These are phyloP conservation scores for Beauveria sp. DNA, from an alignment of 2,329 filamentous ascomycete species.

Conservation along the genomic window DNA sequence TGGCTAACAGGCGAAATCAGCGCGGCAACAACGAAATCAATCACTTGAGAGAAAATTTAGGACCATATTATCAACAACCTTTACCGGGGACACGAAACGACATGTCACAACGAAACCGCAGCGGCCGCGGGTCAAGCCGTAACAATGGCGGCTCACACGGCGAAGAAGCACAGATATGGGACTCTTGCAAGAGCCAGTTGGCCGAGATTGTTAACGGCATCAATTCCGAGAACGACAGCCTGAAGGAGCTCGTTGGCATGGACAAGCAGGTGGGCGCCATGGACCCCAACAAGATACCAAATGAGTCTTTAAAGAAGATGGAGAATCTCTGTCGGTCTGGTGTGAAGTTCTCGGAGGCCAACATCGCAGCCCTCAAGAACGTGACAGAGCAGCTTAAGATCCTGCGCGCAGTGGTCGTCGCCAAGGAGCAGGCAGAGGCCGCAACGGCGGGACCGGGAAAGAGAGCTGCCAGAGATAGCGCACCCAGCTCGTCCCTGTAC, in stretches of 20 bases:
- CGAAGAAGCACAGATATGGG: slow-evolving; percentile 37
- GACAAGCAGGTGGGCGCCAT: slow-evolving; percentile 34
- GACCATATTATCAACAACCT: slow-evolving; percentile 9
- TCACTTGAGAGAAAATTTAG: slow-evolving; percentile 10
- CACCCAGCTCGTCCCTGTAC: slow-evolving; percentile 29
- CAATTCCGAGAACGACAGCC: slow-evolving; percentile 35
- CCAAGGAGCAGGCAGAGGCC: slow-evolving; percentile 34
- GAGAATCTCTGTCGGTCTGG: slow-evolving; percentile 35
- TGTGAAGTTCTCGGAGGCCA: slow-evolving; percentile 33
- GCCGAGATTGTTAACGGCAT: slow-evolving; percentile 31
- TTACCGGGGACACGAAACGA: slow-evolving; percentile 11
- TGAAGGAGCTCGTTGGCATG: slow-evolving; percentile 30
- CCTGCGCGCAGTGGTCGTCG: slow-evolving; percentile 33
- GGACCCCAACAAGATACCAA: slow-evolving; percentile 29
- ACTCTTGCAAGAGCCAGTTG: slow-evolving; percentile 31
- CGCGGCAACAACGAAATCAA: slow-evolving; percentile 9
- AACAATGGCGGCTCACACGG: slow-evolving; percentile 35
- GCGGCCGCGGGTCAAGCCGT: slow-evolving; percentile 35
- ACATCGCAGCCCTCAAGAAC: slow-evolving; percentile 27
- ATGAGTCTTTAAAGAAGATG: slow-evolving; percentile 33
- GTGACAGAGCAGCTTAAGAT: slow-evolving; percentile 36
- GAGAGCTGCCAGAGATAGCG: slow-evolving; percentile 17
- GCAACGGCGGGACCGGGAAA: slow-evolving; percentile 25
- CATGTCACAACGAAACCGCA: slow-evolving; percentile 39
- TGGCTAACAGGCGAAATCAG: slow-evolving; percentile 13